phyloP scores from a whole-genome alignment of 2,329 filamentous ascomycete species.

The Trichoderma breve region DNA sequence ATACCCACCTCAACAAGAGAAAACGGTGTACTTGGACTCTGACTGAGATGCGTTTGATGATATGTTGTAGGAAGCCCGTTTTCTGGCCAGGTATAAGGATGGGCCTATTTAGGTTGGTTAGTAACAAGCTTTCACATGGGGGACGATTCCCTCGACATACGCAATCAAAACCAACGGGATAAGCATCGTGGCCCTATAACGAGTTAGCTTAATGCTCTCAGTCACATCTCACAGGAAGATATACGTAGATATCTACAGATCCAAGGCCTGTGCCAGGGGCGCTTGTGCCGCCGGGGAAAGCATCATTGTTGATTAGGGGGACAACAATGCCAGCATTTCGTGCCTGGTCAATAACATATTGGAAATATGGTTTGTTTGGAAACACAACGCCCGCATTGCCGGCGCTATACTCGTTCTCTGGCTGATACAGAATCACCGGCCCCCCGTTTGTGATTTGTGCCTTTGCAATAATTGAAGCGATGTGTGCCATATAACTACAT shows the following conservation, averaged over 20 bases:
- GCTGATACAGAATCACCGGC: conserved; percentile 74
- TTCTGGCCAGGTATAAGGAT: conserved; percentile 56
- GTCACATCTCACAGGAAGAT: neutral
- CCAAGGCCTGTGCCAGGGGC: conserved; percentile 59
- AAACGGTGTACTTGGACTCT: conserved; percentile 66
- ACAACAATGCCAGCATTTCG: conserved; percentile 68
- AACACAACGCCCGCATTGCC: conserved; percentile 49
- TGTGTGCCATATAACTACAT: conserved; percentile 56
- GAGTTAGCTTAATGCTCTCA: neutral
- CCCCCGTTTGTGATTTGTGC: conserved; percentile 82
- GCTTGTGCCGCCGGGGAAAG: conserved; percentile 57
- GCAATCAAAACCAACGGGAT: conserved; percentile 47
- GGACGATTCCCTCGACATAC: conserved; percentile 23
- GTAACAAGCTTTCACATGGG: neutral
- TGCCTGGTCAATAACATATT: conserved; percentile 67
- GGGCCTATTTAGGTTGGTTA: conserved; percentile 23
- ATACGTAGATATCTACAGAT: conserved; percentile 56
- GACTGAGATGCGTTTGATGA: conserved; percentile 32
- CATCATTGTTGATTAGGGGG: conserved; percentile 75
- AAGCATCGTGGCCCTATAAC: conserved; percentile 35
- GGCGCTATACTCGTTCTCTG: conserved; percentile 75
- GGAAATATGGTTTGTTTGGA: conserved; percentile 67
- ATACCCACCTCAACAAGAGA: conserved; percentile 56
- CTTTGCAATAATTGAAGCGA: conserved; percentile 66
- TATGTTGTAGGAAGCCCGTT: conserved; percentile 55